Conservation (phyloP, 1,139 yeast species). For the Saccharomyces uvarum region DNA sequence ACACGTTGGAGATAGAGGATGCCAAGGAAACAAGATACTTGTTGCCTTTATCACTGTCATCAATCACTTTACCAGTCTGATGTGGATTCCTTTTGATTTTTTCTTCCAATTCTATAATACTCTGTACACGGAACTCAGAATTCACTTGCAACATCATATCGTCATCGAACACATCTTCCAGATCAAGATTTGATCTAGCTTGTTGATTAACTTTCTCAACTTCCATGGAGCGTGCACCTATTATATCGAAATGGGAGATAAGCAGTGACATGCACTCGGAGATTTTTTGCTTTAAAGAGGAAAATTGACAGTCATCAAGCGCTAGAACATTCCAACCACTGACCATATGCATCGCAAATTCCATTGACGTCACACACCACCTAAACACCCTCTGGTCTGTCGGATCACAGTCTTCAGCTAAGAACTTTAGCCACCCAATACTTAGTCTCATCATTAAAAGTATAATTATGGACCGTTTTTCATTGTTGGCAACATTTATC, state of each 20-base stretch:
- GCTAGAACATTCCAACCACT: constrained; percentile 83
- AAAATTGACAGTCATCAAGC: constrained; percentile 69
- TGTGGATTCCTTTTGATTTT: constrained; percentile 22
- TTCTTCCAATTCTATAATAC: constrained; percentile 30
- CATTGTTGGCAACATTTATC: constrained; percentile 48
- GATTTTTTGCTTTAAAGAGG: constrained; percentile 66
- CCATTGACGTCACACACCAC: constrained; percentile 94
- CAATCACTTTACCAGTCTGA: constrained; percentile 80
- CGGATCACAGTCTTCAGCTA: constrained; percentile 91
- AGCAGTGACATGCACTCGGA: constrained; percentile 92
- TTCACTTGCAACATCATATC: constrained; percentile 35
- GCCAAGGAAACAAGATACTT: constrained; percentile 82
- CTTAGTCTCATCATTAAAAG: constrained; percentile 67
- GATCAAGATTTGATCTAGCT: constrained; percentile 28
- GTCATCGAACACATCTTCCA: constrained; percentile 32
- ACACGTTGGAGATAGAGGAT: constrained; percentile 80
- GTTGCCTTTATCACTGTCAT: constrained; percentile 78
- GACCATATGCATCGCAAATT: constrained; percentile 93
- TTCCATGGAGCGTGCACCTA: constrained; percentile 87
- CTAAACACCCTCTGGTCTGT: constrained; percentile 85
- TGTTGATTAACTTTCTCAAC: constrained; percentile 49
- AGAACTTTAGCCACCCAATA: constrained; percentile 85
- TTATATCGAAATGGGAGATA: constrained; percentile 92
- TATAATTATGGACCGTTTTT: constrained; percentile 59
- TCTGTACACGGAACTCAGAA: constrained; percentile 33